Evolutionary conservation across 1,284 basidiomycete species (phyloP).

Genomic region (Austroboletus novae-zelandiae): DNA sequence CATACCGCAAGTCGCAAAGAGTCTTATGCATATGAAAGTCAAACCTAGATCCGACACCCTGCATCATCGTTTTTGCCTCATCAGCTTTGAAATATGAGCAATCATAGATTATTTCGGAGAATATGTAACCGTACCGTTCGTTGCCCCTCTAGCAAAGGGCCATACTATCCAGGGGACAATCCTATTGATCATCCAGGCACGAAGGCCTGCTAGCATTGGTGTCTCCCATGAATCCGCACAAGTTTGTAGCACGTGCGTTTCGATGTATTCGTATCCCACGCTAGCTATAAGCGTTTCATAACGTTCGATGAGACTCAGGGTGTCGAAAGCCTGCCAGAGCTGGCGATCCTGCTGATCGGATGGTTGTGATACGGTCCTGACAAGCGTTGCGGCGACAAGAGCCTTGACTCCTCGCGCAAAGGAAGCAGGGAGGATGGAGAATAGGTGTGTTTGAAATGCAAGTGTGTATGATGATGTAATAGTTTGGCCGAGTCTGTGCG

Average conservation of each 20-base stretch:
- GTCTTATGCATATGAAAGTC: conserved; percentile 91
- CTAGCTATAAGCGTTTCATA: conserved; percentile 82
- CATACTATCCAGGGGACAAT: conserved; percentile 83
- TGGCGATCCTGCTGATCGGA: conserved; percentile 34
- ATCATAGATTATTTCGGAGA: conserved; percentile 15
- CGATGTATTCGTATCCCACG: conserved; percentile 84
- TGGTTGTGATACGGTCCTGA: conserved; percentile 31
- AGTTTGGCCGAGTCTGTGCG: conserved; percentile 55
- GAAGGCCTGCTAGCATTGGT: conserved; percentile 59
- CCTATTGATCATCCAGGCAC: conserved; percentile 74
- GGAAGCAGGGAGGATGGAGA: conserved; percentile 61
- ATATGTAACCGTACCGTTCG: conserved; percentile 44
- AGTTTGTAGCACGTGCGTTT: conserved; percentile 62
- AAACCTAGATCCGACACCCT: conserved; percentile 82
- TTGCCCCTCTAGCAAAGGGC: conserved; percentile 69
- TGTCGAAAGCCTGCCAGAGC: conserved; percentile 66
- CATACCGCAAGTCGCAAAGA: conserved; percentile 80
- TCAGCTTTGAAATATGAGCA: conserved; percentile 46
- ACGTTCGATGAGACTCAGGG: conserved; percentile 77
- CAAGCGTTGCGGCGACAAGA: conserved; percentile 58
- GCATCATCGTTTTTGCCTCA: conserved; percentile 68
- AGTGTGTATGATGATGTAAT: conserved; percentile 59
- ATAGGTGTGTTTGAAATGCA: conserved; percentile 68
- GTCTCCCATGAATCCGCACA: conserved; percentile 71
- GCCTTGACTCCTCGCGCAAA: conserved; percentile 65